Evolutionary conservation across 2,329 filamentous ascomycete species (phyloP).

Genomic region (Cladosporium sp.): DNA sequence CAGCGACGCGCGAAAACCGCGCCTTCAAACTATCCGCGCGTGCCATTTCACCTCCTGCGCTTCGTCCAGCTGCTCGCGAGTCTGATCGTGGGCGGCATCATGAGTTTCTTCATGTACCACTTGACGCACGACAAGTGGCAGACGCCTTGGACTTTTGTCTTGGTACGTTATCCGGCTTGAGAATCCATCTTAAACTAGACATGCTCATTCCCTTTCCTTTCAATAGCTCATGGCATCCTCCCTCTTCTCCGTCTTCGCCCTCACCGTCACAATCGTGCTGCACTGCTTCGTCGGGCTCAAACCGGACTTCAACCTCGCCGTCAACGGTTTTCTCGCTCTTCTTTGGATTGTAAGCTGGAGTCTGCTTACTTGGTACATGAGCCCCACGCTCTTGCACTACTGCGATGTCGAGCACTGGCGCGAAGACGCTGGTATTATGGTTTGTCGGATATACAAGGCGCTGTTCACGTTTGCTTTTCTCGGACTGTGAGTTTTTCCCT

Average conservation of each 20-base stretch:
- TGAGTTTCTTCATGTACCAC: conserved; percentile 54
- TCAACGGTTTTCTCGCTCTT: conserved; percentile 46
- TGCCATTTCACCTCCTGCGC: conserved; percentile 42
- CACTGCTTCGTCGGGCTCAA: conserved; percentile 51
- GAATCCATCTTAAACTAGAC: neutral
- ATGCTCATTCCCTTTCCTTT: neutral
- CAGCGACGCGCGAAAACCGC: conserved; percentile 30
- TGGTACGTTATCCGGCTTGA: conserved; percentile 48
- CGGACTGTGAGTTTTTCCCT: conserved; percentile 39
- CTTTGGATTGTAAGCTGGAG: conserved; percentile 51
- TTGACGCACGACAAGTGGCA: conserved; percentile 49
- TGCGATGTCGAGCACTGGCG: conserved; percentile 51
- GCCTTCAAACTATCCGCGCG: conserved; percentile 41
- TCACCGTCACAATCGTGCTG: conserved; percentile 46
- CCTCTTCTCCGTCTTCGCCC: conserved; percentile 48
- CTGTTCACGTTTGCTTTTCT: conserved; percentile 54
- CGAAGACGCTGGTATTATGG: conserved; percentile 50
- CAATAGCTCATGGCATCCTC: conserved; percentile 50
- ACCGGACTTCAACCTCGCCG: conserved; percentile 46
- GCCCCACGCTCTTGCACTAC: conserved; percentile 48
- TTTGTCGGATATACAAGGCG: conserved; percentile 57
- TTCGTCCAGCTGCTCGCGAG: conserved; percentile 40
- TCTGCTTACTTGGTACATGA: conserved; percentile 52
- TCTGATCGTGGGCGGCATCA: conserved; percentile 50
- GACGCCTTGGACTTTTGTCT: conserved; percentile 57